Percentiles rank a stretch among this genome's conserved stretches.
phyloP scores from a whole-genome alignment of 495 filamentous ascomycete genomes.

The Neurospora intermedia region DNA sequence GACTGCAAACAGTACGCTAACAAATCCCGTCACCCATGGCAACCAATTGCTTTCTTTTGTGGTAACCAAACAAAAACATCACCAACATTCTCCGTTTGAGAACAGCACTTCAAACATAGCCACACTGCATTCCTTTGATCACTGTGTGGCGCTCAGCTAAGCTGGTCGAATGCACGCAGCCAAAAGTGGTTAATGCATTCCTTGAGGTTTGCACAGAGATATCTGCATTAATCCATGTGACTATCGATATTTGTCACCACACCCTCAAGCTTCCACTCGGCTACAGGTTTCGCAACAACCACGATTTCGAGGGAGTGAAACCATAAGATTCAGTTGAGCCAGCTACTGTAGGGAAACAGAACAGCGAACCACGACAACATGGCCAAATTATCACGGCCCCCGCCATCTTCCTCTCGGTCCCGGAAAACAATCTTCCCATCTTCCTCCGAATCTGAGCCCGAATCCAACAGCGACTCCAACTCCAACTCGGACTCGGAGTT shows the following conservation, averaged over 20 bases:
- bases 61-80: background rate
- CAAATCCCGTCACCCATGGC: background rate
- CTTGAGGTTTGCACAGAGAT: background rate
- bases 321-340: background rate
- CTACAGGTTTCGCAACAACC: background rate
- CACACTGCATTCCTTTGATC: background rate
- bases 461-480: background rate
- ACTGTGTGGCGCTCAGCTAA: background rate
- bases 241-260: background rate
- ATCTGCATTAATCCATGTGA: background rate
- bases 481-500: background rate
- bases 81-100: background rate
- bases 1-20: background rate
- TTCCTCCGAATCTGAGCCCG: background rate
- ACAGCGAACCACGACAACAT: background rate
- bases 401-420: background rate
- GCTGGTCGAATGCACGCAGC: too few species aligned
- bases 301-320: background rate
- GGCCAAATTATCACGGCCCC: background rate
- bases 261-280: background rate
- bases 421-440: background rate
- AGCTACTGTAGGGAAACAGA: background rate
- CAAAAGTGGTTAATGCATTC: too few species aligned
- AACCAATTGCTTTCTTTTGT: background rate
- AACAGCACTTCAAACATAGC: background rate